phyloP scores from a whole-genome alignment of 257 asterid genomes.

The Fraxinus cuspidata region DNA sequence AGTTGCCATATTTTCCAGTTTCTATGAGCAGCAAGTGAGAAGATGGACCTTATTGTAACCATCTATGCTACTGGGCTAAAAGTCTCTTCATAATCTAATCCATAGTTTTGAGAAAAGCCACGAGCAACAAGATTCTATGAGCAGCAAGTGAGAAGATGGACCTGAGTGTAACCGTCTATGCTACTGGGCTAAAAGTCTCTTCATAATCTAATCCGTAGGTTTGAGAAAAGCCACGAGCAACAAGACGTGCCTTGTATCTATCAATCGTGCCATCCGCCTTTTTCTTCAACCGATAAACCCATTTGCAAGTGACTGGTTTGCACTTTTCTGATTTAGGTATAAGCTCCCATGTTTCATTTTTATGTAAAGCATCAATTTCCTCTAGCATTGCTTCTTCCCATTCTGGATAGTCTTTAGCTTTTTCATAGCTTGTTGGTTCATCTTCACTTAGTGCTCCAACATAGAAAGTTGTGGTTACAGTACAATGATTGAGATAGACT shows the following conservation, averaged over 20 bases:
- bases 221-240: slow-evolving; percentile 26
- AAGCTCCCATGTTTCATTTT: slow-evolving; percentile 10
- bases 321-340: neutral
- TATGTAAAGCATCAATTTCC: slow-evolving; percentile 8
- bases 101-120: slow-evolving; percentile 26
- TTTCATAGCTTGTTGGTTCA: slow-evolving; percentile 18
- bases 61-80: slow-evolving; percentile 13
- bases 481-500: neutral
- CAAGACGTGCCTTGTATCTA: neutral
- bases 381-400: slow-evolving; percentile 15
- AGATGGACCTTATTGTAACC: neutral
- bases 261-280: neutral
- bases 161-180: slow-evolving; percentile 7
- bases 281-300: slow-evolving; percentile 21
- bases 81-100: slow-evolving; percentile 16
- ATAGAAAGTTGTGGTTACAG: neutral
- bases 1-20: slow-evolving; percentile 19
- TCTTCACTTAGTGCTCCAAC: neutral
- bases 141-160: neutral
- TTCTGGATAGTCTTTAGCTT: slow-evolving; percentile 8
- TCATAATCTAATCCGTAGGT: slow-evolving; percentile 22
- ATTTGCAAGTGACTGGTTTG: slow-evolving; percentile 14
- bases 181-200: slow-evolving; percentile 6
- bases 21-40: neutral
- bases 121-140: neutral